A percentile compares a stretch with the other conserved stretches of the same genome.
phyloP scores from a whole-genome alignment of 345 rosid genomes.

The Pistacia atlantica region DNA sequence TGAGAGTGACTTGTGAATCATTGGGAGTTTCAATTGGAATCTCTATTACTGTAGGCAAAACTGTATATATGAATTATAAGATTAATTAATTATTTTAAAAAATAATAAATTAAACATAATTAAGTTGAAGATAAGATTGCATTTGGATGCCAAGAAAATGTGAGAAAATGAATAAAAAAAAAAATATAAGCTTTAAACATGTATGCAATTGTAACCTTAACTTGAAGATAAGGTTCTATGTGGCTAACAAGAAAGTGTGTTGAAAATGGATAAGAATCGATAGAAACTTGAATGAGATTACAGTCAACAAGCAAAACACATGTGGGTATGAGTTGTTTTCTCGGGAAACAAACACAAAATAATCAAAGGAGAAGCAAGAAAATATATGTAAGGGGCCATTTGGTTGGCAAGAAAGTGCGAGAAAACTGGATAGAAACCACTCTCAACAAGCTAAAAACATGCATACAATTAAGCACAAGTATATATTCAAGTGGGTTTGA shows the following conservation, averaged over 20 bases:
- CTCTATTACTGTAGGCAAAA: conserved; percentile 74
- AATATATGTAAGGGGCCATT: not conserved
- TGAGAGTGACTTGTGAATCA: conserved; percentile 79
- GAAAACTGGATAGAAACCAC: too few relatives aligned
- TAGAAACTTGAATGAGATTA: not conserved
- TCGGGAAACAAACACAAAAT: not conserved
- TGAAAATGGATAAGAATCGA: conserved; percentile 3
- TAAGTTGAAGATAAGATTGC: not conserved
- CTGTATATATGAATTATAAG: conserved; percentile 32
- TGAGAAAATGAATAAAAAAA: not conserved
- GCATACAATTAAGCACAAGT: not conserved
- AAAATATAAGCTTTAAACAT: not conserved
- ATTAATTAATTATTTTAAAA: not conserved
- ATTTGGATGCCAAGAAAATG: conserved; percentile 1
- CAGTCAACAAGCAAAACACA: not conserved
- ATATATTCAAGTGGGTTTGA: not conserved
- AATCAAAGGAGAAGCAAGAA: not conserved
- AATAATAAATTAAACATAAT: not conserved
- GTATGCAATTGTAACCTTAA: too few relatives aligned
- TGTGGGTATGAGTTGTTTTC: not conserved
- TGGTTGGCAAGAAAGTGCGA: not conserved
- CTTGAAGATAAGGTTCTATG: not conserved
- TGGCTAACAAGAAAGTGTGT: not conserved
- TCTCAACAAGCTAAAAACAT: not conserved
- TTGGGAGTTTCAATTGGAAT: conserved; percentile 72